phyloP scores from a whole-genome alignment of 345 rosid species.

The Erysimum cheiranthoides region DNA sequence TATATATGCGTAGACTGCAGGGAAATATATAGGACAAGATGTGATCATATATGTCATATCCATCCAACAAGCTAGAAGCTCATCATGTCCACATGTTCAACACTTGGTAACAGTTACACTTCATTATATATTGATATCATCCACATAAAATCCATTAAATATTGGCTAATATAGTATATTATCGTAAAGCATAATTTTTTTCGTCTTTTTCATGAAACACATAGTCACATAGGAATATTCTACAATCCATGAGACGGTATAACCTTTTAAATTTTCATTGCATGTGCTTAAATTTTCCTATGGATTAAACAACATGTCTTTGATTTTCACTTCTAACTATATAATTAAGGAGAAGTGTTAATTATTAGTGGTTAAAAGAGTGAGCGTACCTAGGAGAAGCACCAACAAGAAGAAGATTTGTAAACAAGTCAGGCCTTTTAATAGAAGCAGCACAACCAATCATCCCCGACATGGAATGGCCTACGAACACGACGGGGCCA shows the following conservation, averaged over 20 bases:
- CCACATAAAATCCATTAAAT: conserved; percentile 29
- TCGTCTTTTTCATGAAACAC: conserved; percentile 11
- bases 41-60: conserved; percentile 36
- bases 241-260: neutral
- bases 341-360: neutral
- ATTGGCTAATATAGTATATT: neutral
- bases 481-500: conserved; percentile 55
- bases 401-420: conserved; percentile 58
- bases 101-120: conserved; percentile 21
- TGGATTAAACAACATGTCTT: neutral
- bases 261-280: neutral
- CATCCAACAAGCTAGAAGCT: conserved; percentile 26
- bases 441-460: conserved; percentile 84
- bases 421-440: conserved; percentile 71
- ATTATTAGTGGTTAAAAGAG: neutral
- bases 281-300: conserved; percentile 2
- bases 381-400: conserved; percentile 72
- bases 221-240: conserved; percentile 17
- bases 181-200: conserved; percentile 20
- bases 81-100: conserved; percentile 43
- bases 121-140: neutral
- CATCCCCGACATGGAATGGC: conserved; percentile 90
- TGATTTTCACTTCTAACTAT: neutral
- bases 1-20: neutral
- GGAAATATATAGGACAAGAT: conserved; percentile 10